phyloP scores from a whole-genome alignment of 371 early-diverging fungal species.

The Lichtheimia ornata region DNA sequence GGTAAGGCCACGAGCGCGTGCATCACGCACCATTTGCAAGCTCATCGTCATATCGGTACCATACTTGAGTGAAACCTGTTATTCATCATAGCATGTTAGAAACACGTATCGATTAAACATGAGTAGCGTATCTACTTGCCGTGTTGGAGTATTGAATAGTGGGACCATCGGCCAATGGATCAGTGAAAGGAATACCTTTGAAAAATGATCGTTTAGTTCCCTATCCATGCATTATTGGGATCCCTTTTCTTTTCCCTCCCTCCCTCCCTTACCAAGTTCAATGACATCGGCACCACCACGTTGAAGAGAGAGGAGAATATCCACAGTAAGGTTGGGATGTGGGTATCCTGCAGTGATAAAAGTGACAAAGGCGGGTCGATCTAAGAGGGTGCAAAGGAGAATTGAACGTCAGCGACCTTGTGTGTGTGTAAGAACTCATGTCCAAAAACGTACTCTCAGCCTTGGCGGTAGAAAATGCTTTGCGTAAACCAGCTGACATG shows the following conservation, averaged over 20 bases:
- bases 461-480: slow-evolving; percentile 44
- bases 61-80: slow-evolving; percentile 75
- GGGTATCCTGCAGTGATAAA: slow-evolving; percentile 96
- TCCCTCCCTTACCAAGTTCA: slow-evolving; percentile 78
- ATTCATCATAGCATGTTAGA: no score
- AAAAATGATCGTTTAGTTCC: background rate
- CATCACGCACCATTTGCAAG: slow-evolving; percentile 77
- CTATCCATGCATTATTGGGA: background rate
- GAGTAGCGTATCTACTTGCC: slow-evolving; percentile 46
- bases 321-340: slow-evolving; percentile 72
- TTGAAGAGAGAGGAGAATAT: slow-evolving; percentile 83
- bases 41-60: slow-evolving; percentile 79
- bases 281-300: slow-evolving; percentile 95
- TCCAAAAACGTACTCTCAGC: slow-evolving; percentile 36
- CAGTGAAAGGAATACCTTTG: slow-evolving; percentile 94
- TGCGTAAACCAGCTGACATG: slow-evolving; percentile 49
- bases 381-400: slow-evolving; percentile 30
- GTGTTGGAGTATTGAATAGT: slow-evolving; percentile 91
- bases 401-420: background rate
- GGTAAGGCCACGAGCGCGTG: slow-evolving; percentile 82
- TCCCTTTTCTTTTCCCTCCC: slow-evolving; percentile 4
- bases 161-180: slow-evolving; percentile 97
- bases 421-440: background rate
- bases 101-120: no score
- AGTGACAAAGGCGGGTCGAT: slow-evolving; percentile 89